phyloP scores from a whole-genome alignment of 176 grass and related monocot genomes.

The Cocos nucifera region DNA sequence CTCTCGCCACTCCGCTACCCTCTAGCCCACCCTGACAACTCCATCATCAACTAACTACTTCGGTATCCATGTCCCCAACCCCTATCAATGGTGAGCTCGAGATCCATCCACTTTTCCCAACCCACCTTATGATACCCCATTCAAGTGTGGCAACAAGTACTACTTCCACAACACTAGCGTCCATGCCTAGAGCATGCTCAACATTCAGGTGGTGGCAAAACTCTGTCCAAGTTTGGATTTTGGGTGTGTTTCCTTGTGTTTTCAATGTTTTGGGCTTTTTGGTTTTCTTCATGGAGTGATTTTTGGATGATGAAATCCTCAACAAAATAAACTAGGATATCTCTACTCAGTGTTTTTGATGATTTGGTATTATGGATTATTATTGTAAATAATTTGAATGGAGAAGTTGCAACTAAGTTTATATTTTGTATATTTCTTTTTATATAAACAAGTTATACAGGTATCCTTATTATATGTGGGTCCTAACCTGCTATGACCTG shows the following conservation, averaged over 20 bases:
- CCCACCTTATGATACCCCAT: conserved; percentile 59
- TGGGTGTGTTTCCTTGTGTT: background rate
- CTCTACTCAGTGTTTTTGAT: too few species aligned
- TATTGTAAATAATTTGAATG: background rate
- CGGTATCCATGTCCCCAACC: conserved; percentile 48
- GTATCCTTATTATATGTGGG: too few species aligned
- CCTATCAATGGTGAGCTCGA: conserved; percentile 54
- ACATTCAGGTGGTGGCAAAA: conserved; percentile 45
- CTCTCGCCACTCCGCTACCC: conserved; percentile 45
- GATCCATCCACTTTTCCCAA: conserved; percentile 3
- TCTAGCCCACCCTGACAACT: conserved; percentile 41
- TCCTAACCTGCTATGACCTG: too few species aligned
- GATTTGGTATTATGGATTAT: background rate
- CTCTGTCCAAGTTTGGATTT: background rate
- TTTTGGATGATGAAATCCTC: too few species aligned
- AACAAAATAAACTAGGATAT: too few species aligned
- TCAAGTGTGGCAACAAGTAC: conserved; percentile 66
- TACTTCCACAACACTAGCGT: conserved; percentile 80
- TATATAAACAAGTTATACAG: too few species aligned
- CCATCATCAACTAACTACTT: conserved; percentile 55
- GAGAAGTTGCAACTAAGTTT: background rate
- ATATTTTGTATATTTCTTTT: background rate
- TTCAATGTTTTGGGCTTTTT: too few species aligned
- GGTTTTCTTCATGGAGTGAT: too few species aligned
- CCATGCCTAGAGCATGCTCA: conserved; percentile 87